Percentiles rank a stretch among this genome's conserved stretches.
phyloP scores from a whole-genome alignment of 192 early-diverging fungal genomes.

The Physocladia obscura region DNA sequence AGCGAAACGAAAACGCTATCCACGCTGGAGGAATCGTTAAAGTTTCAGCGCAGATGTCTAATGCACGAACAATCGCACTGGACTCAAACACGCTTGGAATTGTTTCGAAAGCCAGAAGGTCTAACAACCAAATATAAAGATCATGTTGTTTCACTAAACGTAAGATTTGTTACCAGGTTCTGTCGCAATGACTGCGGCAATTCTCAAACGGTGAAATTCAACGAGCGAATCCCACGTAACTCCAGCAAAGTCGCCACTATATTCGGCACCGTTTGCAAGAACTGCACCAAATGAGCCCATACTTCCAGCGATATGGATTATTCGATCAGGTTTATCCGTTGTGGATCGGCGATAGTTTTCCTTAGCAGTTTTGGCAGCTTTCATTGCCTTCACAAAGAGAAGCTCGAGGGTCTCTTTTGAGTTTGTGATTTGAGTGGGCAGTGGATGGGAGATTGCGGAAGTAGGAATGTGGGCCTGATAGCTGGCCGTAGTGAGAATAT shows the following conservation, averaged over 20 bases:
- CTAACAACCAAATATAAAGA: no score
- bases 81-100: slow-evolving; percentile 63
- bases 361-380: not conserved
- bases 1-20: slow-evolving; percentile 60
- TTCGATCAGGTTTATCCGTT: not conserved
- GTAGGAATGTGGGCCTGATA: slow-evolving; percentile 24
- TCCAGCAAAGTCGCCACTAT: slow-evolving; percentile 59
- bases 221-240: slow-evolving; percentile 39
- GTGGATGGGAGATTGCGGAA: not conserved
- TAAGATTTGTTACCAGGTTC: slow-evolving; percentile 8
- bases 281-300: slow-evolving; percentile 68
- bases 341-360: not conserved
- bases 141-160: not conserved
- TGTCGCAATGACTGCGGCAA: slow-evolving; percentile 29
- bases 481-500: slow-evolving; percentile 14
- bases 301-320: slow-evolving; percentile 48
- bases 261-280: slow-evolving; percentile 64
- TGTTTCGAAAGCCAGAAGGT: slow-evolving; percentile 71
- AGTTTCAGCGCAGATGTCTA: not conserved
- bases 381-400: slow-evolving; percentile 1
- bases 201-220: slow-evolving; percentile 54
- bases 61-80: slow-evolving; percentile 40
- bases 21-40: slow-evolving; percentile 42
- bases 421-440: not conserved
- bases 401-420: not conserved